These are phyloP conservation scores for Daedaleopsis sinensis DNA, from an alignment of 768 basidiomycete genomes.

Conservation along the genomic window DNA sequence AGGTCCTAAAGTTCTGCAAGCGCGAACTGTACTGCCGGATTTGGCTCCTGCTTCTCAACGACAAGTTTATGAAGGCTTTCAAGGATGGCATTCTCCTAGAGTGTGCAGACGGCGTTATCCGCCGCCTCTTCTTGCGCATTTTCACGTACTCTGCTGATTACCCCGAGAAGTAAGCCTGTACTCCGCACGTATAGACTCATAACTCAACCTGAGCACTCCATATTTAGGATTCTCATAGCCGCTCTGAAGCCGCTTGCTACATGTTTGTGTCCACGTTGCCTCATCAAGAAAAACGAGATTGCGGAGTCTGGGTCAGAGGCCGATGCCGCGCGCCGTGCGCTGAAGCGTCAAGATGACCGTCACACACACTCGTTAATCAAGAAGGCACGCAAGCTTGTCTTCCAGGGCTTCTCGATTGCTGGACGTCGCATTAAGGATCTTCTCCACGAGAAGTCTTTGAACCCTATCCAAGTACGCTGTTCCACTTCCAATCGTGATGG, in stretches of 20 bases:
- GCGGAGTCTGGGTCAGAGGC: slow-evolving; percentile 30
- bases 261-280: slow-evolving; percentile 44
- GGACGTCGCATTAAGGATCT: slow-evolving; percentile 16
- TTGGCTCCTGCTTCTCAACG: slow-evolving; percentile 28
- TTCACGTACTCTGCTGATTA: slow-evolving; percentile 38
- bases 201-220: too few species aligned
- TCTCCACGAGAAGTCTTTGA: slow-evolving; percentile 19
- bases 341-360: slow-evolving; percentile 4
- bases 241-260: not conserved
- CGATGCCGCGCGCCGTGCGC: not conserved
- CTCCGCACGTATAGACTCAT: not conserved
- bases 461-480: slow-evolving; percentile 21
- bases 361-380: not conserved
- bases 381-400: slow-evolving; percentile 22
- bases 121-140: slow-evolving; percentile 29
- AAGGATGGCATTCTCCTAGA: slow-evolving; percentile 28
- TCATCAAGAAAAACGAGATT: slow-evolving; percentile 32
- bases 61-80: slow-evolving; percentile 30
- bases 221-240: not conserved
- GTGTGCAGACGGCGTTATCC: slow-evolving; percentile 29
- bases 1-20: slow-evolving; percentile 25
- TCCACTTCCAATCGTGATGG: too few species aligned
- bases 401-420: slow-evolving; percentile 16
- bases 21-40: slow-evolving; percentile 35
- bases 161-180: slow-evolving; percentile 36